Evolutionary conservation across 2,329 filamentous ascomycete genomes (phyloP).

Genomic region (Fusarium gaditjirri): DNA sequence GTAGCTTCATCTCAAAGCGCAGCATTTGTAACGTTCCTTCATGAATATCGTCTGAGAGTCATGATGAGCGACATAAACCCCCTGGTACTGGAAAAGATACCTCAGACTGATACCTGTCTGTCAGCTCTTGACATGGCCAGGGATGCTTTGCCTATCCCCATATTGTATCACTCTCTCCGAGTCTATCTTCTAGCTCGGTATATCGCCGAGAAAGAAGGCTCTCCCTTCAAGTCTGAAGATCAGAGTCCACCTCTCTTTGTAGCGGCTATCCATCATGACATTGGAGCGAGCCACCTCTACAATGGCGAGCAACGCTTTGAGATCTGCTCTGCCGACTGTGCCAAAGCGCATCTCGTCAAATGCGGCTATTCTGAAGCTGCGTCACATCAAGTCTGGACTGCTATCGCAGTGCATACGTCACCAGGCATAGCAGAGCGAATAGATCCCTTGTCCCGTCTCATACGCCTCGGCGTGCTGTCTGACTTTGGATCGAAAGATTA

Average conservation of each 20-base stretch:
- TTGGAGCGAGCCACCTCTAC: constrained; percentile 46
- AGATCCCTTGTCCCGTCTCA: constrained; percentile 46
- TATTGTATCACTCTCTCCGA: constrained; percentile 47
- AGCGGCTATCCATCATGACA: constrained; percentile 51
- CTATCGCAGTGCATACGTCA: constrained; percentile 50
- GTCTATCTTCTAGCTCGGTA: constrained; percentile 43
- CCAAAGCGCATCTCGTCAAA: constrained; percentile 43
- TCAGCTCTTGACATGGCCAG: constrained; percentile 31
- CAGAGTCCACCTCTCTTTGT: constrained; percentile 47
- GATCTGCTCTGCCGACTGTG: constrained; percentile 48
- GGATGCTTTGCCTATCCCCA: constrained; percentile 38
- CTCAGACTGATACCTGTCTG: constrained; percentile 23
- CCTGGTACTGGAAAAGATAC: constrained; percentile 14
- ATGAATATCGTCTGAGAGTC: not conserved
- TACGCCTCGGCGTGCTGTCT: constrained; percentile 47
- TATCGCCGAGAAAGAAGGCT: constrained; percentile 36
- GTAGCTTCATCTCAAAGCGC: not conserved
- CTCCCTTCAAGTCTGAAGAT: constrained; percentile 5
- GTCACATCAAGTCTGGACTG: constrained; percentile 49
- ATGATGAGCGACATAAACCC: not conserved
- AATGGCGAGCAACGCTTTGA: constrained; percentile 51
- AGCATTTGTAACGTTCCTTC: not conserved
- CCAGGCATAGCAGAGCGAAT: constrained; percentile 52
- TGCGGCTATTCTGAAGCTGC: constrained; percentile 41
- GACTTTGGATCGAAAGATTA: constrained; percentile 46